phyloP scores from a whole-genome alignment of 169 alveolate species.

The Plasmodium sp. region DNA sequence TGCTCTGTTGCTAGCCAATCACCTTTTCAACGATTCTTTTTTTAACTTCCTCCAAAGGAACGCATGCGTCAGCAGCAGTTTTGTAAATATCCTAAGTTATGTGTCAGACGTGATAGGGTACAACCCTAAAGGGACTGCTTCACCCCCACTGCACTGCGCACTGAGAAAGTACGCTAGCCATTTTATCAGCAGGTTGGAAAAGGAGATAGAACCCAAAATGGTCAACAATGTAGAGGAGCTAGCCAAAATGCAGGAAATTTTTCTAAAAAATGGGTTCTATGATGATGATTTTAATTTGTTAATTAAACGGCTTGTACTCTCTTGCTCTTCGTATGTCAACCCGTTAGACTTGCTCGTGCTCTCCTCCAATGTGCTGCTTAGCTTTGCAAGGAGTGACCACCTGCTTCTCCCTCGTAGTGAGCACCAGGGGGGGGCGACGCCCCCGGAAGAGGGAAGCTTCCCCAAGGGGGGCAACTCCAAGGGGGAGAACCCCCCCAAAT shows the following conservation, averaged over 20 bases:
- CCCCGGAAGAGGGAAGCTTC: background rate
- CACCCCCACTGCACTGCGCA: background rate
- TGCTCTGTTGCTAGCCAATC: background rate
- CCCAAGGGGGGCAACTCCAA: background rate
- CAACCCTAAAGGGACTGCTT: background rate
- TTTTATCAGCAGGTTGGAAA: background rate
- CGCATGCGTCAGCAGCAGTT: background rate
- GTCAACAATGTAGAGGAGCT: background rate
- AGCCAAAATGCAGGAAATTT: slow-evolving; percentile 8
- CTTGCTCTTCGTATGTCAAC: slow-evolving; percentile 1
- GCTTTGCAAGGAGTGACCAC: slow-evolving; percentile 4
- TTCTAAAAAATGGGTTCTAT: slow-evolving; percentile 4
- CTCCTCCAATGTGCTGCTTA: slow-evolving; percentile 13
- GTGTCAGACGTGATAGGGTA: background rate
- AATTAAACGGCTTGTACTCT: slow-evolving; percentile 27
- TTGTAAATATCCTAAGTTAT: slow-evolving; percentile 13
- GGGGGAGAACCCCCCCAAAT: background rate
- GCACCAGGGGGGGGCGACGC: background rate
- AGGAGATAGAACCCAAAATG: background rate
- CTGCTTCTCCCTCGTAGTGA: background rate
- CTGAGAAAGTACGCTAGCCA: background rate
- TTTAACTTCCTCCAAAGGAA: slow-evolving; percentile 6
- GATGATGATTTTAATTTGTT: background rate
- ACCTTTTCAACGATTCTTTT: slow-evolving; percentile 7
- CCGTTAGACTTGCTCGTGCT: background rate